Percentiles rank a stretch among this genome's conserved stretches.
Evolutionary conservation across 805 yeast species (phyloP).

Genomic region (Wickerhamomyces silvicola): DNA sequence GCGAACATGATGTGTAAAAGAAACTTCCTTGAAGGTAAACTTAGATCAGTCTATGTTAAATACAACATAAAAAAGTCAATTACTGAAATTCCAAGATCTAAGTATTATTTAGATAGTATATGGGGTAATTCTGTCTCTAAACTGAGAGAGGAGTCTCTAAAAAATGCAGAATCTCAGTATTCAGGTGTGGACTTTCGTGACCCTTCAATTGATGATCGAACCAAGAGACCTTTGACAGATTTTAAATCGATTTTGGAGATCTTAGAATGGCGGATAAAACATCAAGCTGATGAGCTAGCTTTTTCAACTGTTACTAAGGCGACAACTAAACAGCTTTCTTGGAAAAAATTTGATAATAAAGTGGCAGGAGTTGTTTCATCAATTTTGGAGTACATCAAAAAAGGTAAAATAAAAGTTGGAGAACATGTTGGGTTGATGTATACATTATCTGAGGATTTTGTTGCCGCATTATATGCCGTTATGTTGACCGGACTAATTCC

Average conservation of each 20-base stretch:
- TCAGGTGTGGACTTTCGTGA: slow-evolving; percentile 79
- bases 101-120: slow-evolving; percentile 71
- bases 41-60: slow-evolving; percentile 75
- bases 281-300: slow-evolving; percentile 76
- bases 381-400: slow-evolving; percentile 66
- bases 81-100: slow-evolving; percentile 64
- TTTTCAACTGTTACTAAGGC: slow-evolving; percentile 41
- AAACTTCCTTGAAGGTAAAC: slow-evolving; percentile 69
- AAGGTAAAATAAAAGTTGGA: slow-evolving; percentile 58
- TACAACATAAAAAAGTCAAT: slow-evolving; percentile 64
- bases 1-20: slow-evolving; percentile 85
- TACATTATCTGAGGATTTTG: slow-evolving; percentile 80
- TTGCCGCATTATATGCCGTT: slow-evolving; percentile 81
- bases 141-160: slow-evolving; percentile 53
- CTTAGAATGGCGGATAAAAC: slow-evolving; percentile 68
- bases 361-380: slow-evolving; percentile 70
- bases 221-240: slow-evolving; percentile 66
- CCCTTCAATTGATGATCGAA: slow-evolving; percentile 69
- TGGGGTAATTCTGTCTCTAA: slow-evolving; percentile 62
- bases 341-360: slow-evolving; percentile 77
- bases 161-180: slow-evolving; percentile 60
- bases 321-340: slow-evolving; percentile 50
- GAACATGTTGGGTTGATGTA: slow-evolving; percentile 76
- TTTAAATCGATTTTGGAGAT: slow-evolving; percentile 68
- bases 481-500: slow-evolving; percentile 74